Evolutionary conservation across 164 flowering plant genomes (phyloP).

Genomic region (Magnolia sinica): DNA sequence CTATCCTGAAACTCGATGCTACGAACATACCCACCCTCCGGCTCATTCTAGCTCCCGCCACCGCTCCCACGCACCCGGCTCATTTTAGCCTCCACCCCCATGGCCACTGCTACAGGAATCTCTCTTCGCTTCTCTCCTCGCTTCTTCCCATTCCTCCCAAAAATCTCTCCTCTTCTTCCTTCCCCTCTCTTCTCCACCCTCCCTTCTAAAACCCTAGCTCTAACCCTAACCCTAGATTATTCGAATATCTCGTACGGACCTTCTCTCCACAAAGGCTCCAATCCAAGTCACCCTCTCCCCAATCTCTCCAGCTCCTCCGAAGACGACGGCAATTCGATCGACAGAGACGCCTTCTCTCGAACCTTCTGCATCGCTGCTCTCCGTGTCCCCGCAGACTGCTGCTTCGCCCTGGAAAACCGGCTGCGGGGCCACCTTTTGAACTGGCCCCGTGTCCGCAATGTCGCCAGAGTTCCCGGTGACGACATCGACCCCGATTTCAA

Average conservation of each 20-base stretch:
- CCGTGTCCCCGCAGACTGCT: slow-evolving; percentile 68
- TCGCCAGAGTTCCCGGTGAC: slow-evolving; percentile 84
- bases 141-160: neutral
- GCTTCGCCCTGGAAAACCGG: slow-evolving; percentile 65
- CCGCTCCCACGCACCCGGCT: too few relatives aligned
- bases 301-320: neutral
- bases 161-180: neutral
- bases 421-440: slow-evolving; percentile 86
- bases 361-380: slow-evolving; percentile 70
- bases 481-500: slow-evolving; percentile 57
- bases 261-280: slow-evolving; percentile 63
- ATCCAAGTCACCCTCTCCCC: slow-evolving; percentile 8
- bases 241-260: slow-evolving; percentile 56
- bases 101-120: slow-evolving; percentile 3
- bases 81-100: neutral
- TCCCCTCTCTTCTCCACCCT: slow-evolving; percentile 19
- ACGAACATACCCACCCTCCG: too few relatives aligned
- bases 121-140: neutral
- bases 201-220: slow-evolving; percentile 14
- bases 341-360: slow-evolving; percentile 56
- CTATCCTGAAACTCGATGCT: too few relatives aligned
- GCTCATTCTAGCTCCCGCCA: too few relatives aligned
- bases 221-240: slow-evolving; percentile 14
- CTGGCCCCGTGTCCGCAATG: slow-evolving; percentile 91
- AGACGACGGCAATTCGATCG: slow-evolving; percentile 19